Base-by-base conservation (phyloP, 768 basidiomycete species). In the Baorangia bicolor region DNA sequence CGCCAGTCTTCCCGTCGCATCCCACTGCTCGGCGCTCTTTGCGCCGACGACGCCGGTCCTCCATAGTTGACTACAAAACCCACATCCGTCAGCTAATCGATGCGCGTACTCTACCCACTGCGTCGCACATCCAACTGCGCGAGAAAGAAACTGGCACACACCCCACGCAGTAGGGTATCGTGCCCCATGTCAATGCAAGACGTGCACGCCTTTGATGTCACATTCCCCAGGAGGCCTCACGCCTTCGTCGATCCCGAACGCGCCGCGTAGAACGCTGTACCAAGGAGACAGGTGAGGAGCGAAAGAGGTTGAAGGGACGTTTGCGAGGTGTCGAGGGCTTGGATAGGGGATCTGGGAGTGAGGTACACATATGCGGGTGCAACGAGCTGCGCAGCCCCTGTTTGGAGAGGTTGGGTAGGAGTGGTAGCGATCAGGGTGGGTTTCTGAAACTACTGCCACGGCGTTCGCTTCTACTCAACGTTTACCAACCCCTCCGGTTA, bases 181-280 rank as follows among this genome's bases (percentile, higher is more conserved):
- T 1, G 91, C 90, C 21, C 92, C 92, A 67, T 94, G 92, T 30
- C 92, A 77, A 68, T 93, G 91, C 65, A 94, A 70, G 56, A 93
- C 73, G 69, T 93, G 90, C 58, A 93, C 69, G 2, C 87, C 90
- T 34, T 85, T 89, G 35, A 93, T 71, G 12, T 77, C 74, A 65
- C 92, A 94, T 5, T 78, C 83, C 25, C 84, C 77, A 5, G 92
- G 92, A 2, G 84, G 77, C 35, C 83, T 85, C 0, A 89, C 85
- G 6, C 78, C 78, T 0, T 90, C 86, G 60, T 92, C 81, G 11
- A 92, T 59, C 1, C 92, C 91, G 71, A 92, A 94, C 2, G 81
- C 74, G 13, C 77, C 80, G 40, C 74, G 76, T 18, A 77, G 76
- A 20, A 90, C 84, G 59, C 86, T 90, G 68, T 87, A 93, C 92